phyloP scores from a whole-genome alignment of 345 rosid species.

The Cardamine occulta region DNA sequence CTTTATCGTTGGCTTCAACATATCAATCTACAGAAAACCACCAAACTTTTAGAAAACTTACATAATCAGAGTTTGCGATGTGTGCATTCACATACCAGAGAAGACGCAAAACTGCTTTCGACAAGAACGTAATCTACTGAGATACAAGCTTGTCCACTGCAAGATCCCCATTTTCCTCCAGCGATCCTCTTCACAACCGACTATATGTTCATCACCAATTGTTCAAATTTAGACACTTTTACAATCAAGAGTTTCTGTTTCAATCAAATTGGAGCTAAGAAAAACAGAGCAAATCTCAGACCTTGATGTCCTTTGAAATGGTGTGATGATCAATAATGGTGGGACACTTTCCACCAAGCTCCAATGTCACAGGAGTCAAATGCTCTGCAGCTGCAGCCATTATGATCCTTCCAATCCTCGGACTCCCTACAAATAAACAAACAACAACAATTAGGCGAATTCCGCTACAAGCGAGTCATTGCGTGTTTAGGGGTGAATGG shows the following conservation, averaged over 20 bases:
- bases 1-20: conserved; percentile 51
- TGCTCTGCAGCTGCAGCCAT: conserved; percentile 82
- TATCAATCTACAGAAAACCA: conserved; percentile 60
- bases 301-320: conserved; percentile 58
- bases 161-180: conserved; percentile 86
- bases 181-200: conserved; percentile 63
- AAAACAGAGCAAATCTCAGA: conserved; percentile 36
- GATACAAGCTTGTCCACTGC: conserved; percentile 86
- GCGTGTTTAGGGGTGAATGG: not conserved
- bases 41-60: conserved; percentile 17
- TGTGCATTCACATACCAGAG: conserved; percentile 53
- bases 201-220: conserved; percentile 43
- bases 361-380: conserved; percentile 86
- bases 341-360: conserved; percentile 92
- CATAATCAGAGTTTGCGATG: not conserved
- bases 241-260: conserved; percentile 5
- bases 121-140: conserved; percentile 71
- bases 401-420: conserved; percentile 63
- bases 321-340: conserved; percentile 60
- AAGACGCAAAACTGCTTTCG: conserved; percentile 56
- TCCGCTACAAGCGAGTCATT: not conserved
- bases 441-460: not conserved
- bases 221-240: not conserved
- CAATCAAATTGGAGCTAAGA: not conserved
- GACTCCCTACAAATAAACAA: conserved; percentile 60